phyloP scores from a whole-genome alignment of 164 flowering plant species.

The Vitis rotundifolia region DNA sequence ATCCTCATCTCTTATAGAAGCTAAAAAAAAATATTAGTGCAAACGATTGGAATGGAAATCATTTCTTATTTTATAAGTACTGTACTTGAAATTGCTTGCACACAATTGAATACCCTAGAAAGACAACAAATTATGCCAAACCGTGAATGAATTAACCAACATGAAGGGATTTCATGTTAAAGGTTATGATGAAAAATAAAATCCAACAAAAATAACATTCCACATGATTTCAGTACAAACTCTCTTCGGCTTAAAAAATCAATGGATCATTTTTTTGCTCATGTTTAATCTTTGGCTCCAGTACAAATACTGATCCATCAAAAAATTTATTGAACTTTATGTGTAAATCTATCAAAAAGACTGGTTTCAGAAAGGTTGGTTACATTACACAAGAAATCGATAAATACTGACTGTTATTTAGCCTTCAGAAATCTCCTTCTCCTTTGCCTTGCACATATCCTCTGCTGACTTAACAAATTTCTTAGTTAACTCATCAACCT shows the following conservation, averaged over 20 bases:
- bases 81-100: too few relatives aligned
- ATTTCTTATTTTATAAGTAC: too few relatives aligned
- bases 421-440: constrained; percentile 75
- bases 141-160: too few relatives aligned
- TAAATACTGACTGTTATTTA: constrained; percentile 18
- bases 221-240: background rate
- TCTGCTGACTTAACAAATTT: constrained; percentile 84
- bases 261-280: background rate
- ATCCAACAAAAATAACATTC: too few relatives aligned
- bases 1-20: too few relatives aligned
- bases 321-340: constrained; percentile 1
- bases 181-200: too few relatives aligned
- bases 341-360: background rate
- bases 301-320: background rate
- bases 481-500: constrained; percentile 91
- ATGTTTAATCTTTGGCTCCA: background rate
- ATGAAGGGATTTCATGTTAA: too few relatives aligned
- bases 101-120: too few relatives aligned
- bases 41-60: too few relatives aligned
- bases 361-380: background rate
- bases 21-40: too few relatives aligned
- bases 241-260: background rate
- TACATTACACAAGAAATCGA: background rate
- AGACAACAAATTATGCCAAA: too few relatives aligned
- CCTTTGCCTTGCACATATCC: constrained; percentile 91